phyloP scores from a whole-genome alignment of 257 asterid species.

The Gentiana dahurica region DNA sequence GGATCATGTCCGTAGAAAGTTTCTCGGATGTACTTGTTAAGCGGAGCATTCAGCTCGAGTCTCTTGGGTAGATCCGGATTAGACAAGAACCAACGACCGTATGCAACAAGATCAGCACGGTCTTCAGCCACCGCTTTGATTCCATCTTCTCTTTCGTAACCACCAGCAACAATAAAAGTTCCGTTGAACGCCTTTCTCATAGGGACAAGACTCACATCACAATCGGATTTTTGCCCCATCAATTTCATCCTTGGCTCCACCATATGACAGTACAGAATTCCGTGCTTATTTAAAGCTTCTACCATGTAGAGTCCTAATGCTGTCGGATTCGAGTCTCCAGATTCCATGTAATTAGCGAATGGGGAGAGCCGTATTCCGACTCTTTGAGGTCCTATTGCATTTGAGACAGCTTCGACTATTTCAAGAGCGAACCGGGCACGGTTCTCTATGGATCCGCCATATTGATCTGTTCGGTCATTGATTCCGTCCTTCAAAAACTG shows the following conservation, averaged over 20 bases:
- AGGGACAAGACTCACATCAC: constrained; percentile 2
- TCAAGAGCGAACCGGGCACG: constrained; percentile 16
- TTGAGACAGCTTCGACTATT: constrained; percentile 16
- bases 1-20: constrained; percentile 12
- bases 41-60: constrained; percentile 14
- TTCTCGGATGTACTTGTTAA: constrained; percentile 7
- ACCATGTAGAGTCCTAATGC: constrained; percentile 12
- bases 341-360: constrained; percentile 4
- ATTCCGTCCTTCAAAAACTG: constrained; percentile 16
- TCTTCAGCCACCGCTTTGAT: constrained; percentile 8
- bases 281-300: constrained; percentile 12
- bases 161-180: constrained; percentile 17
- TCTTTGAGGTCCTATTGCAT: constrained; percentile 14
- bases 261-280: constrained; percentile 11
- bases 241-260: constrained; percentile 17
- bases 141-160: constrained; percentile 7
- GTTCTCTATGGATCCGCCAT: constrained; percentile 19
- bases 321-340: constrained; percentile 15
- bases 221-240: not conserved
- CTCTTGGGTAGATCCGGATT: constrained; percentile 22
- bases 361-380: constrained; percentile 20
- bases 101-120: constrained; percentile 17
- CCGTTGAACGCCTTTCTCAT: constrained; percentile 14
- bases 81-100: constrained; percentile 12
- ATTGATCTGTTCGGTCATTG: constrained; percentile 16